These are phyloP conservation scores for Cupressus sempervirens DNA, from an alignment of 75 land plant genomes.

Conservation along the genomic window DNA sequence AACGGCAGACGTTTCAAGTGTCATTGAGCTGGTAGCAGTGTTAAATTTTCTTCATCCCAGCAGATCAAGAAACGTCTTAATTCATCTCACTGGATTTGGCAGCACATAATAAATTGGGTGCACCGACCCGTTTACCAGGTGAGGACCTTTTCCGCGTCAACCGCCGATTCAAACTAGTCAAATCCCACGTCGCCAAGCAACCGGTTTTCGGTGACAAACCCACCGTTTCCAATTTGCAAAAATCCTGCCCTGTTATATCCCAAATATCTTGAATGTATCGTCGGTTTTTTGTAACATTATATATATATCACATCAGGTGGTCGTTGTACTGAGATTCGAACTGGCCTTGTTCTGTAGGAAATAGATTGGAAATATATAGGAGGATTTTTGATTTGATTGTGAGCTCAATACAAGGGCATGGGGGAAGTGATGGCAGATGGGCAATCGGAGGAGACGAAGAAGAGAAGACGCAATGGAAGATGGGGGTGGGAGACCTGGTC, in stretches of 20 bases:
- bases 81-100: neutral
- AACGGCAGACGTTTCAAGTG: too few species aligned
- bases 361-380: too few species aligned
- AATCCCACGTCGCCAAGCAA: neutral
- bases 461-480: neutral
- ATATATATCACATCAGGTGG: neutral
- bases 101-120: too few species aligned
- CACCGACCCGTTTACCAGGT: too few species aligned
- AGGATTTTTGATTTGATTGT: neutral
- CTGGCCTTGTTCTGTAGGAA: neutral
- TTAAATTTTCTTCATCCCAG: too few species aligned
- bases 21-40: too few species aligned
- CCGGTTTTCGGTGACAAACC: neutral
- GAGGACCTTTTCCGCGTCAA: too few species aligned
- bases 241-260: too few species aligned
- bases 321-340: neutral
- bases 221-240: neutral
- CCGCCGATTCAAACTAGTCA: neutral
- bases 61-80: too few species aligned
- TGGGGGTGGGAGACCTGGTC: conserved; percentile 1
- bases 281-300: neutral
- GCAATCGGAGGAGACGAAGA: conserved; percentile 4
- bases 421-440: neutral
- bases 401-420: neutral
- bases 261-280: neutral